Conservation (phyloP, 2,329 filamentous ascomycete species). For the Talaromyces islandicus region DNA sequence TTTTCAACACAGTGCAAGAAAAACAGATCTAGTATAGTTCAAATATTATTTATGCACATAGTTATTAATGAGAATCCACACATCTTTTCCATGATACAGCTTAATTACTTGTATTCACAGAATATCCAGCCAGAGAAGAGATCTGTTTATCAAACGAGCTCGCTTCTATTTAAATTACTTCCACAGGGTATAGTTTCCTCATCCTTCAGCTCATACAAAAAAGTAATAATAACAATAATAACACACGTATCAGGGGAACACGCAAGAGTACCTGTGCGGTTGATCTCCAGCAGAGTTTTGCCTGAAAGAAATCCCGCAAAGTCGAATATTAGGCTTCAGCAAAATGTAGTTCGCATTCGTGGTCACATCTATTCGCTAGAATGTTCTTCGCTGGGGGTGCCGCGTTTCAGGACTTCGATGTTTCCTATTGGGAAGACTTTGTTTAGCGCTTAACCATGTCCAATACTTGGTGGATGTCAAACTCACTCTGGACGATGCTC, state of each 20-base stretch:
- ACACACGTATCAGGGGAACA: neutral
- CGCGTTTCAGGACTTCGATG: constrained; percentile 31
- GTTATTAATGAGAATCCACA: neutral
- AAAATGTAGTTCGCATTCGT: neutral
- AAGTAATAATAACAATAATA: neutral
- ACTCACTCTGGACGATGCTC: constrained; percentile 74
- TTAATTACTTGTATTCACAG: neutral
- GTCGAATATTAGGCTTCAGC: neutral
- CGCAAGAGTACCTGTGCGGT: neutral
- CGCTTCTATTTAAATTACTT: neutral
- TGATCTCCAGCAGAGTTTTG: neutral
- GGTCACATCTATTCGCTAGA: neutral
- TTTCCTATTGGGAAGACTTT: constrained; percentile 16
- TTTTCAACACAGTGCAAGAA: neutral
- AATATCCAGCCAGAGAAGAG: neutral
- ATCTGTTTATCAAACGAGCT: neutral
- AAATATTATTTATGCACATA: neutral
- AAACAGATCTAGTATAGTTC: neutral
- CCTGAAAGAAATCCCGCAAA: neutral
- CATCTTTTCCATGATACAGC: neutral
- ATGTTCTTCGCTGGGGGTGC: constrained; percentile 10
- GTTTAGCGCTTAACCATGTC: neutral
- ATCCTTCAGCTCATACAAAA: neutral
- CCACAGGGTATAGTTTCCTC: neutral
- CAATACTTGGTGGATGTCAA: neutral